Evolutionary conservation across 495 filamentous ascomycete genomes (phyloP).

Genomic region (Umbilicaria muhlenbergii): DNA sequence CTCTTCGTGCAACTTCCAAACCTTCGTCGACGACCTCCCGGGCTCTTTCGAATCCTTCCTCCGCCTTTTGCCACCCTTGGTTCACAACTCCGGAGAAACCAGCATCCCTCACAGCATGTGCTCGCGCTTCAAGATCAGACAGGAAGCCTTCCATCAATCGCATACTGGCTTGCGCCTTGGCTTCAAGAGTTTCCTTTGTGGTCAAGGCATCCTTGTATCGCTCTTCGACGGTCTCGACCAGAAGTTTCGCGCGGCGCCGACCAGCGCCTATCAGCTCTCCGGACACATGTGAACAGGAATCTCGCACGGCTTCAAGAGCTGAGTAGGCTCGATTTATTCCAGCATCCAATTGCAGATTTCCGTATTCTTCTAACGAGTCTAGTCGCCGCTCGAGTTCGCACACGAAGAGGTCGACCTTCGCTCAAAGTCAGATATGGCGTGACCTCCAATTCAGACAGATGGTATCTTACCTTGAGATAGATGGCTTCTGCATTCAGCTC

Average conservation of each 20-base stretch:
- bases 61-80: conserved; percentile 54
- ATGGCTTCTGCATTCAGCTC: conserved; percentile 54
- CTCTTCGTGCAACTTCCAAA: conserved; percentile 60
- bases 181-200: conserved; percentile 73
- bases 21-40: conserved; percentile 74
- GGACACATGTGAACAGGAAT: conserved; percentile 79
- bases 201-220: conserved; percentile 79
- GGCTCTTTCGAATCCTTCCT: conserved; percentile 58
- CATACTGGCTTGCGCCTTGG: conserved; percentile 78
- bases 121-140: conserved; percentile 66
- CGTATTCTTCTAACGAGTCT: conserved; percentile 79
- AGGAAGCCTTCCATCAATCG: conserved; percentile 73
- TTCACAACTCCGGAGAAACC: conserved; percentile 44
- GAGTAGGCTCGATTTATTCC: conserved; percentile 68
- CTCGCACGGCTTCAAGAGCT: conserved; percentile 73
- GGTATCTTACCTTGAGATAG: conserved; percentile 38
- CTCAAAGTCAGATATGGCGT: not conserved
- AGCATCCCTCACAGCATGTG: conserved; percentile 51
- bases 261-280: conserved; percentile 82
- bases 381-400: conserved; percentile 72
- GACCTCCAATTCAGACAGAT: not conserved
- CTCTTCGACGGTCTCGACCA: conserved; percentile 88
- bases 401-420: conserved; percentile 75
- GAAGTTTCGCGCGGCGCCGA: conserved; percentile 63
- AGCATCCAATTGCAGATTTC: conserved; percentile 66